Conservation (phyloP, 2,329 filamentous ascomycete genomes). For the Teratosphaeria pseudoeucalypti region DNA sequence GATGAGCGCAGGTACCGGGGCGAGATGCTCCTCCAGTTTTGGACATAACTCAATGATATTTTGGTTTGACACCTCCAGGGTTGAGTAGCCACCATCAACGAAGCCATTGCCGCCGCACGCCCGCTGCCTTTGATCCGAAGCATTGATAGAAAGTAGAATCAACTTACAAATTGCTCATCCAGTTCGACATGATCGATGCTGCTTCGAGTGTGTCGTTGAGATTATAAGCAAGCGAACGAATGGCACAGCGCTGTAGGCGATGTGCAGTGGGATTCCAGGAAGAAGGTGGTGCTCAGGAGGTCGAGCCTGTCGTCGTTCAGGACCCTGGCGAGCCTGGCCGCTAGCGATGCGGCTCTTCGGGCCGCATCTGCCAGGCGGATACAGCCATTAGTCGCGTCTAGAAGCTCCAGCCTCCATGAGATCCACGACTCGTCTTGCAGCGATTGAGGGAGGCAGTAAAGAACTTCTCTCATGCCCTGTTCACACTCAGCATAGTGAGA, state of each 20-base stretch:
- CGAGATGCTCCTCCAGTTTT: not conserved
- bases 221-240: not conserved
- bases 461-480: too few species aligned
- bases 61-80: not conserved
- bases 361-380: not conserved
- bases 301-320: not conserved
- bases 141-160: not conserved
- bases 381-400: too few species aligned
- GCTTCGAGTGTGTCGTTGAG: not conserved
- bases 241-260: not conserved
- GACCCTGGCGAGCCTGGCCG: not conserved
- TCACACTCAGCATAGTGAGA: too few species aligned
- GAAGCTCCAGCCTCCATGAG: too few species aligned
- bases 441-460: too few species aligned
- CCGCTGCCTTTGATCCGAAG: not conserved
- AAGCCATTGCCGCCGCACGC: not conserved
- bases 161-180: slow-evolving; percentile 30
- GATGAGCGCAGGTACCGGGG: not conserved
- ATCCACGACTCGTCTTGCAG: too few species aligned
- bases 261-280: not conserved
- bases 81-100: not conserved
- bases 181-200: slow-evolving; percentile 22
- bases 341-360: not conserved
- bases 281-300: not conserved
- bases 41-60: not conserved